phyloP scores from a whole-genome alignment of 2,329 filamentous ascomycete genomes.

The Monosporascus sp. region DNA sequence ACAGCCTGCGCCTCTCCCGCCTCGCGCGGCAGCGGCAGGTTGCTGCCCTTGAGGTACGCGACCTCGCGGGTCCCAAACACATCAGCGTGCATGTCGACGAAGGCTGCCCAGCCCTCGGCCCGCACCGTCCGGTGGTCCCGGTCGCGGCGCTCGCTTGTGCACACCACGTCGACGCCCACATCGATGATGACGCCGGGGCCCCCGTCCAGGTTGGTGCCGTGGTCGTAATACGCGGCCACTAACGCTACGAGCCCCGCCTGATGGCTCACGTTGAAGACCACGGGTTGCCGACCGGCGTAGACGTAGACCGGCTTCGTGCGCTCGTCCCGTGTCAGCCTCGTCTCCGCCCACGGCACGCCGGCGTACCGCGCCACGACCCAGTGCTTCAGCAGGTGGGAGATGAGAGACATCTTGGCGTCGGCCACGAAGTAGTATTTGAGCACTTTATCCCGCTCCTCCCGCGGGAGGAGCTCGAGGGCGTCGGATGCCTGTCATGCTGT shows the following conservation, averaged over 20 bases:
- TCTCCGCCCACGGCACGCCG: constrained; percentile 54
- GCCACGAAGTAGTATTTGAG: constrained; percentile 59
- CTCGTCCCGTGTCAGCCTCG: constrained; percentile 50
- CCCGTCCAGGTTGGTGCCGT: constrained; percentile 7
- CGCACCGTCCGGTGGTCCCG: constrained; percentile 53
- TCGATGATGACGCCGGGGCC: constrained; percentile 27
- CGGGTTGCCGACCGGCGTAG: constrained; percentile 40
- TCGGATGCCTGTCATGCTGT: constrained; percentile 40
- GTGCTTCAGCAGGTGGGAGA: constrained; percentile 68
- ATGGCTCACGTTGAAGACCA: constrained; percentile 73
- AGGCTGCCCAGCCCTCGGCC: constrained; percentile 54
- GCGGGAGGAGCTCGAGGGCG: constrained; percentile 45
- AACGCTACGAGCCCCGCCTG: constrained; percentile 71
- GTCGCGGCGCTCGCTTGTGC: constrained; percentile 62
- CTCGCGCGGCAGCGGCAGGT: constrained; percentile 22
- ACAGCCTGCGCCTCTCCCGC: constrained; percentile 30
- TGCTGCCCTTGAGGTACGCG: constrained; percentile 50
- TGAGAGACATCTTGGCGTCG: constrained; percentile 71
- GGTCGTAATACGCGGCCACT: constrained; percentile 43
- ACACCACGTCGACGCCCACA: constrained; percentile 72
- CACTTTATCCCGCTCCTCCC: constrained; percentile 51
- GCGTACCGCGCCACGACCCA: constrained; percentile 57
- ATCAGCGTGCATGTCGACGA: constrained; percentile 66
- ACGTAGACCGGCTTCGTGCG: constrained; percentile 49
- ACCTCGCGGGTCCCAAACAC: constrained; percentile 62